Percentiles rank a stretch among this genome's conserved stretches.
These are phyloP conservation scores for Ceriops tagal DNA, from an alignment of 345 rosid species.

Conservation along the genomic window DNA sequence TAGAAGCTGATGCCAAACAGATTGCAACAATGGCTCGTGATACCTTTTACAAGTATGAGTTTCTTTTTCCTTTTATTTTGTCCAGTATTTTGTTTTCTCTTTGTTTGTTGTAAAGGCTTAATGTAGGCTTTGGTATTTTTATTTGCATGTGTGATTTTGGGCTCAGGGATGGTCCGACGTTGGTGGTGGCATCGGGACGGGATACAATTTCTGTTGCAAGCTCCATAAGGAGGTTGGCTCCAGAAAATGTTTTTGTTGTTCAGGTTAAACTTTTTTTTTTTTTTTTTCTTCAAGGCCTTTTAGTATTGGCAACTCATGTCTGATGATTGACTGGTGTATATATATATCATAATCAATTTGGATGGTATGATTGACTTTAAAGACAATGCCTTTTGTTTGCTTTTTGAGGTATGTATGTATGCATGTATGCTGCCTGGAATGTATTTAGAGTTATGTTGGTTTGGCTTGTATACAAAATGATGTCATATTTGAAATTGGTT, in stretches of 20 bases:
- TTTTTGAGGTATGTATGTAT: too few relatives aligned
- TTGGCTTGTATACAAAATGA: background rate
- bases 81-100: too few relatives aligned
- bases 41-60: constrained; percentile 15
- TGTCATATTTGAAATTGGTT: constrained; percentile 1
- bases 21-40: constrained; percentile 27
- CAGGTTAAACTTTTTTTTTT: constrained; percentile 19
- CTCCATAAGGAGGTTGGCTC: constrained; percentile 25
- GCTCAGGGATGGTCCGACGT: constrained; percentile 29
- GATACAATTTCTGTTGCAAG: constrained; percentile 30
- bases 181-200: constrained; percentile 31
- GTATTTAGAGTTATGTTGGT: background rate
- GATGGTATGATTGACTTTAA: background rate
- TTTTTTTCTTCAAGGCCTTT: background rate
- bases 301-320: background rate
- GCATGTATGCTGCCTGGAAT: too few relatives aligned
- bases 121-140: too few relatives aligned
- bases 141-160: background rate
- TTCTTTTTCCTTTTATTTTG: background rate
- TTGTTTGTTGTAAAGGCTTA: too few relatives aligned
- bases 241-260: constrained; percentile 27
- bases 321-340: background rate
- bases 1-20: constrained; percentile 27
- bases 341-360: background rate
- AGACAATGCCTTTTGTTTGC: background rate